Evolutionary conservation across 108 stramenopile genomes (phyloP), one percentile per base, ranked within the genome.

Genomic region (Poteriospumella lacustris): DNA sequence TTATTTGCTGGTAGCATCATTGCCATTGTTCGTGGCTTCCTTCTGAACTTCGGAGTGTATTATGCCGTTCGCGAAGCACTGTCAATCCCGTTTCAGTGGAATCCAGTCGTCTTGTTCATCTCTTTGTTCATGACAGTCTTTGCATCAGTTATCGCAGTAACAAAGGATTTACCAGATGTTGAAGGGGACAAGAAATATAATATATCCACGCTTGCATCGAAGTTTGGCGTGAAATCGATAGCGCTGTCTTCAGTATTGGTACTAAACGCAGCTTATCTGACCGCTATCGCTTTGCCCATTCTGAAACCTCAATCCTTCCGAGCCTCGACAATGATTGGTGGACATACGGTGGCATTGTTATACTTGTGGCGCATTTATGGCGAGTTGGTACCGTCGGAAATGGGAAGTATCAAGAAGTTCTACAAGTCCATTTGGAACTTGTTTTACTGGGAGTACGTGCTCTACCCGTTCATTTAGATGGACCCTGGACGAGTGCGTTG

Each of bases 401-500:
- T 89, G 78, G 47, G 78, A 0, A 91, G 90, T 42, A 85, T 95
- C 78, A 95, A 97, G 87, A 80, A 42, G 56, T 95, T 91, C 84
- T 97, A 97, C 91, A 92, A 92, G 80, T 87, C 91, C 59, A 94
- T 97, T 76, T 97, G 96, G 96, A 94, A 97, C 83, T 80, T 94
- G 39, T 97, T 97, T 64, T 97, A 97, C 85, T 80, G 92, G 73
- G 94, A 97, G 72, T 97, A 97, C 80, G 85, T 78, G 9, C 85
- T 97, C 39, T 97, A 97, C 83, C 91, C 92, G 29, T 85, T 97
- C 43, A 95, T 97, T 77, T 97, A 91, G 36, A 64, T 12, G 31
- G n/a, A n/a, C n/a, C n/a, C n/a, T n/a, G n/a, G n/a, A n/a, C n/a
- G n/a, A n/a, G n/a, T n/a, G n/a, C n/a, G n/a, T n/a, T n/a, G n/a